A percentile compares a stretch with the other conserved stretches of the same genome.
These are phyloP conservation scores for Xylaria multiplex DNA, from an alignment of 2,329 filamentous ascomycete genomes.

Conservation along the genomic window DNA sequence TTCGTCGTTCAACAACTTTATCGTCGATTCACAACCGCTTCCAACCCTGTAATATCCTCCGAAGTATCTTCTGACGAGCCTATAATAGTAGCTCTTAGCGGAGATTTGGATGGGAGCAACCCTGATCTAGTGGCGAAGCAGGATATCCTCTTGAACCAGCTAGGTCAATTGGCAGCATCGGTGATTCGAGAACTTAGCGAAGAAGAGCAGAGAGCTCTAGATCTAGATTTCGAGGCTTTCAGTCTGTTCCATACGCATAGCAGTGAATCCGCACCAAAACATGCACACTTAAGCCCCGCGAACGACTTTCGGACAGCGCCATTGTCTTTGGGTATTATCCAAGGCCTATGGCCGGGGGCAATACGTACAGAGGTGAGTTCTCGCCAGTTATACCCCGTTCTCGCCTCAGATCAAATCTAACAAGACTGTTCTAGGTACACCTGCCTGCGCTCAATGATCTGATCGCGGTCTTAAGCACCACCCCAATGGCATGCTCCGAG, in stretches of 20 bases:
- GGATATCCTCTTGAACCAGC: slow-evolving; percentile 45
- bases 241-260: slow-evolving; percentile 40
- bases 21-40: slow-evolving; percentile 43
- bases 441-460: slow-evolving; percentile 36
- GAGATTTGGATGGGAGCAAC: slow-evolving; percentile 28
- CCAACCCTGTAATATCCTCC: neutral
- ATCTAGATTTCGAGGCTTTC: slow-evolving; percentile 41
- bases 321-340: slow-evolving; percentile 47
- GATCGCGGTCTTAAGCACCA: slow-evolving; percentile 28
- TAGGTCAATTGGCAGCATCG: slow-evolving; percentile 44
- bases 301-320: slow-evolving; percentile 44
- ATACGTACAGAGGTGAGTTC: slow-evolving; percentile 42
- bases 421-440: slow-evolving; percentile 38
- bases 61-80: neutral
- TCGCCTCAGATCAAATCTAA: neutral
- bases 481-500: slow-evolving; percentile 35
- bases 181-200: slow-evolving; percentile 43
- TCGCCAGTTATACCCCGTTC: no score
- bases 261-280: neutral
- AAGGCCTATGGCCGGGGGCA: slow-evolving; percentile 45
- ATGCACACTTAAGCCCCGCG: slow-evolving; percentile 32
- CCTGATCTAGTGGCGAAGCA: slow-evolving; percentile 32
- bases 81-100: slow-evolving; percentile 31
- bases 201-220: slow-evolving; percentile 44
- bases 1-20: slow-evolving; percentile 47